These are phyloP conservation scores for Elaeis guineensis DNA, from an alignment of 176 grass and related monocot species.

Conservation along the genomic window DNA sequence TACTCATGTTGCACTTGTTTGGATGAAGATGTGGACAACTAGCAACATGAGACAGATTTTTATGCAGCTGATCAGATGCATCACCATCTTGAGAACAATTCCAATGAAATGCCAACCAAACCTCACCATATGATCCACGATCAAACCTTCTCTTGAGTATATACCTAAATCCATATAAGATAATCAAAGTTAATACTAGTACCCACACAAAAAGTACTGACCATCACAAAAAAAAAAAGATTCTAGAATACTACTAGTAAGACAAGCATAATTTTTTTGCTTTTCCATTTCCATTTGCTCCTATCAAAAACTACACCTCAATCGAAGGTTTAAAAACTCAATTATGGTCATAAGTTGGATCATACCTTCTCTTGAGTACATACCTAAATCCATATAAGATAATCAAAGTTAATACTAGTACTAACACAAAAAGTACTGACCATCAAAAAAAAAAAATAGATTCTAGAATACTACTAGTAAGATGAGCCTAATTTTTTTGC, in stretches of 20 bases:
- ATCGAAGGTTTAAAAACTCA: too few species aligned
- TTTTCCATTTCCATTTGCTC: too few species aligned
- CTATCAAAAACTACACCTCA: too few species aligned
- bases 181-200: conserved; percentile 1
- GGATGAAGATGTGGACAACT: conserved; percentile 26
- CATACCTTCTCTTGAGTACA: conserved; percentile 88
- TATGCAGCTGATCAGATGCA: conserved; percentile 8
- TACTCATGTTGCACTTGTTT: conserved; percentile 40
- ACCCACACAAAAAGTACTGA: too few species aligned
- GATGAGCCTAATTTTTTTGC: too few species aligned
- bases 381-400: conserved; percentile 33
- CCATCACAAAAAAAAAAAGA: too few species aligned
- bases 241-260: too few species aligned
- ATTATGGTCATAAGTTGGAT: too few species aligned
- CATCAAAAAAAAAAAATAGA: too few species aligned
- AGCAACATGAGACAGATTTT: conserved; percentile 21
- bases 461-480: too few species aligned
- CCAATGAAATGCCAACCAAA: conserved; percentile 98
- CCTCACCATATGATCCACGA: conserved; percentile 94
- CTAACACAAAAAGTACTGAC: too few species aligned
- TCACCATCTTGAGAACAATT: conserved; percentile 71
- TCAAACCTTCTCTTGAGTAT: conserved; percentile 93
- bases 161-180: conserved; percentile 36
- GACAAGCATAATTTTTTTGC: too few species aligned
- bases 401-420: conserved; percentile 1